Percentiles rank a stretch among this genome's conserved stretches.
Conservation (phyloP, 2,329 filamentous ascomycete genomes). For the Paracamarosporium sp. region DNA sequence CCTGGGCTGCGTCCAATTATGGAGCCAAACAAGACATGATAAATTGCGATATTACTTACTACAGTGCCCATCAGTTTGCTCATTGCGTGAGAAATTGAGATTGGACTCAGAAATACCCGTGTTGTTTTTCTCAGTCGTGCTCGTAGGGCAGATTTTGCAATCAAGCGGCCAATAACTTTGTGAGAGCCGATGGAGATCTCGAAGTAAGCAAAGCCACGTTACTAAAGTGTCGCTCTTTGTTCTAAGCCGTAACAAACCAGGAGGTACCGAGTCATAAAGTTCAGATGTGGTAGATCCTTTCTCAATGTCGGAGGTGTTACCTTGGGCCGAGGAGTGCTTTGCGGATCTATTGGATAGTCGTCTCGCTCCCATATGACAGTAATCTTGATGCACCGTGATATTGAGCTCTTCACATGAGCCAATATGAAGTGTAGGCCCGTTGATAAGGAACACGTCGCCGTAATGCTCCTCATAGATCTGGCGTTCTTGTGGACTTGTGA, state of each 20-base stretch:
- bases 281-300: not conserved
- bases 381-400: slow-evolving; percentile 4
- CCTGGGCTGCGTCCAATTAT: no score
- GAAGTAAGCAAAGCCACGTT: slow-evolving; percentile 5
- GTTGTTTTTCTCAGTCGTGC: slow-evolving; percentile 1
- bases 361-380: not conserved
- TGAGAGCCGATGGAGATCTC: slow-evolving; percentile 4
- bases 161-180: slow-evolving; percentile 8
- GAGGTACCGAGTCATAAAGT: no score
- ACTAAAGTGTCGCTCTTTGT: slow-evolving; percentile 6
- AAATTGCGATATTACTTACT: not conserved
- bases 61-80: not conserved
- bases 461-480: not conserved
- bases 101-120: slow-evolving; percentile 1
- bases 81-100: not conserved
- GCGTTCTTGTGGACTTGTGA: not conserved
- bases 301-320: not conserved
- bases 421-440: not conserved
- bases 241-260: not conserved
- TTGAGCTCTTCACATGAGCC: slow-evolving; percentile 5
- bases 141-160: not conserved
- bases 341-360: not conserved
- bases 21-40: no score
- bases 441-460: slow-evolving; percentile 4
- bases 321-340: not conserved